Conservation (phyloP, 495 filamentous ascomycete species). For the Platismatia glauca region DNA sequence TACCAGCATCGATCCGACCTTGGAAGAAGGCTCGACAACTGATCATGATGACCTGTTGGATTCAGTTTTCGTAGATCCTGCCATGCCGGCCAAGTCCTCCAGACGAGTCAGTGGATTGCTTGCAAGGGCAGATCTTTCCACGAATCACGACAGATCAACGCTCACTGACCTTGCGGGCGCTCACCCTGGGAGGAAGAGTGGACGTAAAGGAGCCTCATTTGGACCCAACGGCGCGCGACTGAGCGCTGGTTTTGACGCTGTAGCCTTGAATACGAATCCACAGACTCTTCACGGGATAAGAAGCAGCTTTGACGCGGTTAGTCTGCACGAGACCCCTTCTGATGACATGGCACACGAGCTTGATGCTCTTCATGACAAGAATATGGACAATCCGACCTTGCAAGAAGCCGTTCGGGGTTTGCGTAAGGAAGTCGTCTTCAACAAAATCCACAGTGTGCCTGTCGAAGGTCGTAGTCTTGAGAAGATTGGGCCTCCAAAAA, state of each 20-base stretch:
- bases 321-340: slow-evolving; percentile 56
- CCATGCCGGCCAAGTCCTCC: slow-evolving; percentile 62
- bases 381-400: slow-evolving; percentile 57
- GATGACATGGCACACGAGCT: slow-evolving; percentile 68
- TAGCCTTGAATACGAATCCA: slow-evolving; percentile 22
- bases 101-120: slow-evolving; percentile 87
- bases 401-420: slow-evolving; percentile 63
- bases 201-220: slow-evolving; percentile 62
- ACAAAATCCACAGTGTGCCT: slow-evolving; percentile 61
- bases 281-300: slow-evolving; percentile 31
- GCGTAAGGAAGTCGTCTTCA: slow-evolving; percentile 63
- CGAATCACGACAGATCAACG: slow-evolving; percentile 60
- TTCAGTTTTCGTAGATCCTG: slow-evolving; percentile 61
- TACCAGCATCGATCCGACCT: slow-evolving; percentile 27
- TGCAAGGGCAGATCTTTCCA: slow-evolving; percentile 80
- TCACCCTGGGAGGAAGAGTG: slow-evolving; percentile 38
- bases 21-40: slow-evolving; percentile 37
- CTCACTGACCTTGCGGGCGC: slow-evolving; percentile 60
- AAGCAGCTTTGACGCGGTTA: slow-evolving; percentile 37
- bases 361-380: slow-evolving; percentile 54
- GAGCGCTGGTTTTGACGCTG: slow-evolving; percentile 47
- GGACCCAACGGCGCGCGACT: slow-evolving; percentile 55
- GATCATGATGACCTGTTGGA: slow-evolving; percentile 63
- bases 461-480: slow-evolving; percentile 49
- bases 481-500: slow-evolving; percentile 41